phyloP scores from a whole-genome alignment of 768 basidiomycete species.

The Hygrophoropsis aurantiaca region DNA sequence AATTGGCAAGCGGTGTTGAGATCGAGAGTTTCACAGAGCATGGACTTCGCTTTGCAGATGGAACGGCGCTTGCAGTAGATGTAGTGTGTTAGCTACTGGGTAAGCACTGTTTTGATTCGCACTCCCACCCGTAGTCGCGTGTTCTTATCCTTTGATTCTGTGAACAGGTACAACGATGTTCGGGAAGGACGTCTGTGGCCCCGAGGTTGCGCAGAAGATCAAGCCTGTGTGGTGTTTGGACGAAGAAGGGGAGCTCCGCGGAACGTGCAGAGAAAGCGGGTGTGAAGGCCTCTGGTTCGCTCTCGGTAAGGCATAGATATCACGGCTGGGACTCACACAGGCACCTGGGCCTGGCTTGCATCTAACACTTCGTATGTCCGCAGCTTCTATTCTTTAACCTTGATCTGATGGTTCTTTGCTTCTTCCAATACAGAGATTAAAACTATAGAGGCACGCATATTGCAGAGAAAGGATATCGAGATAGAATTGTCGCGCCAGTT shows the following conservation, averaged over 20 bases:
- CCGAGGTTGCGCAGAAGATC: constrained; percentile 43
- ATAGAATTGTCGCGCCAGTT: too few relatives aligned
- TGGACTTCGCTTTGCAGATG: constrained; percentile 29
- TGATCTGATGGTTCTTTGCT: constrained; percentile 3
- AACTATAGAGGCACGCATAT: constrained; percentile 26
- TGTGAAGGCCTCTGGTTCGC: constrained; percentile 36
- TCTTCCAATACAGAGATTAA: constrained; percentile 23
- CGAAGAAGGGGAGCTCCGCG: constrained; percentile 60
- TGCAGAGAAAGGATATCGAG: constrained; percentile 10
- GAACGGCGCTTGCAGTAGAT: constrained; percentile 25
- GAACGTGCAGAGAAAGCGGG: constrained; percentile 32
- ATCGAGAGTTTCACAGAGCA: constrained; percentile 25
- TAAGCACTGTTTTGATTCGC: constrained; percentile 10
- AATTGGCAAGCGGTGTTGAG: constrained; percentile 41
- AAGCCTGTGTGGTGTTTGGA: constrained; percentile 66
- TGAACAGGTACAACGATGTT: constrained; percentile 41
- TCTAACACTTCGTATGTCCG: constrained; percentile 26
- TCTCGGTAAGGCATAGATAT: constrained; percentile 14
- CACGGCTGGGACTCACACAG: constrained; percentile 9
- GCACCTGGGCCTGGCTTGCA: constrained; percentile 26
- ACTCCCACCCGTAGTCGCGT: neutral
- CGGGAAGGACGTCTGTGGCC: constrained; percentile 46
- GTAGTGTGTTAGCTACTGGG: constrained; percentile 34
- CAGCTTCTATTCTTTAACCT: neutral
- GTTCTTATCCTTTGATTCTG: constrained; percentile 35